Evolutionary conservation across 1,284 basidiomycete species (phyloP).

Genomic region (Cystobasidium slooffiae): DNA sequence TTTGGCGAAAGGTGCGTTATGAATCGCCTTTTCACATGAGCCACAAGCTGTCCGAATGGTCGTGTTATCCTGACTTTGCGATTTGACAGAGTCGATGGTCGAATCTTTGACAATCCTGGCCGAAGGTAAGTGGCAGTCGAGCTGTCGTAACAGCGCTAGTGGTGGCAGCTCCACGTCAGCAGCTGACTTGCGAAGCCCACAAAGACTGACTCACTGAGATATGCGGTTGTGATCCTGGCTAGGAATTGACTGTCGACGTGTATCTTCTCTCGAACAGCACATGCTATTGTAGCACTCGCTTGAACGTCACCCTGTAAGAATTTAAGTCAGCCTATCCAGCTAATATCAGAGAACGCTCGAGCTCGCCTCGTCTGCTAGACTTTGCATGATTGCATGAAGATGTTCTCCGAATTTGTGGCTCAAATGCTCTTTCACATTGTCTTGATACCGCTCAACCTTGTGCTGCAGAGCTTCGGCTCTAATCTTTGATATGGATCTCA

Average conservation of each 20-base stretch:
- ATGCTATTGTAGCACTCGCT: constrained; percentile 37
- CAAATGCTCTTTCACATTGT: not conserved
- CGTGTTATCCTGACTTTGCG: constrained; percentile 36
- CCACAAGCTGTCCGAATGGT: constrained; percentile 43
- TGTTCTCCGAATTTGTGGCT: constrained; percentile 20
- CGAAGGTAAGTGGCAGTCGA: constrained; percentile 37
- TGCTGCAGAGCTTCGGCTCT: constrained; percentile 1
- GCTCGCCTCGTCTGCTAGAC: constrained; percentile 30
- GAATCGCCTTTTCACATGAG: constrained; percentile 27
- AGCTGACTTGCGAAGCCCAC: not conserved
- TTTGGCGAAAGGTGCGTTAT: constrained; percentile 31
- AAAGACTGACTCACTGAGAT: constrained; percentile 14
- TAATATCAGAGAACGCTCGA: not conserved
- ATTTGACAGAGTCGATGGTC: constrained; percentile 16
- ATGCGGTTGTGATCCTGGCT: constrained; percentile 39
- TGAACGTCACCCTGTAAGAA: constrained; percentile 32
- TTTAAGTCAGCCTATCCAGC: not conserved
- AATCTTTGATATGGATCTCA: constrained; percentile 11
- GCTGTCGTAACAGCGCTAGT: constrained; percentile 14
- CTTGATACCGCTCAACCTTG: not conserved
- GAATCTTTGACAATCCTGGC: constrained; percentile 29
- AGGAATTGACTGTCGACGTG: constrained; percentile 19
- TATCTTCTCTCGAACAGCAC: constrained; percentile 7
- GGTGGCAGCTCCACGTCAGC: not conserved
- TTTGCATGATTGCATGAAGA: constrained; percentile 13